phyloP scores from a whole-genome alignment of 805 yeast species.

The Starmera pachycereana region DNA sequence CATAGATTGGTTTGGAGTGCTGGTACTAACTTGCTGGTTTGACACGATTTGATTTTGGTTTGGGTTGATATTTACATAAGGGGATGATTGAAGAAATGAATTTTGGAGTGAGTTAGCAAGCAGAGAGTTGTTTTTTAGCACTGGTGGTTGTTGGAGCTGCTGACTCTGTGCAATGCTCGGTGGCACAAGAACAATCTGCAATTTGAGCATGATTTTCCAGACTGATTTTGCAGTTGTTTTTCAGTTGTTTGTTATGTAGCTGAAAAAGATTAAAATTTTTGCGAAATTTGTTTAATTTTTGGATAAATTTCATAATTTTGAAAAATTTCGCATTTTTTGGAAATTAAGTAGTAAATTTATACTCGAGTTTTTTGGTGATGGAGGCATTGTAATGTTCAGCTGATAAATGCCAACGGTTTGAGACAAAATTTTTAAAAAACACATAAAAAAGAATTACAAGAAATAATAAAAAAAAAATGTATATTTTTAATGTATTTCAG shows the following conservation, averaged over 20 bases:
- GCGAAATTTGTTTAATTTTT: neutral
- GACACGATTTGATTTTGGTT: slow-evolving; percentile 1
- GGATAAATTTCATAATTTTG: neutral
- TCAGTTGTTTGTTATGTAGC: too few relatives aligned
- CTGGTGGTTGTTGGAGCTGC: neutral
- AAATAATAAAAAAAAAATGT: too few relatives aligned
- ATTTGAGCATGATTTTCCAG: slow-evolving; percentile 22
- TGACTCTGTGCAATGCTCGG: slow-evolving; percentile 21
- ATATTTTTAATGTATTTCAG: too few relatives aligned
- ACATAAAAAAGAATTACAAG: too few relatives aligned
- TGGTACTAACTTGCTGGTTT: slow-evolving; percentile 23
- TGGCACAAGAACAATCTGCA: slow-evolving; percentile 34
- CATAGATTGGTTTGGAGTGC: slow-evolving; percentile 19
- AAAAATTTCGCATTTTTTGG: neutral
- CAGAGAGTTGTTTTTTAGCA: neutral
- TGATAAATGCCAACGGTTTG: too few relatives aligned
- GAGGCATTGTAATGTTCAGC: too few relatives aligned
- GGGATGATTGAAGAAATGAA: slow-evolving; percentile 3
- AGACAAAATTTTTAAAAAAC: too few relatives aligned
- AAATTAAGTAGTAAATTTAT: neutral
- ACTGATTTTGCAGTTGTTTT: neutral
- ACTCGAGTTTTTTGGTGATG: neutral
- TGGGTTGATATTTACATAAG: slow-evolving; percentile 3
- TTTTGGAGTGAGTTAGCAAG: neutral
- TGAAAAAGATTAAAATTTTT: too few relatives aligned